phyloP scores from a whole-genome alignment of 768 basidiomycete genomes.

The Lanmaoa pseudosensibilis region DNA sequence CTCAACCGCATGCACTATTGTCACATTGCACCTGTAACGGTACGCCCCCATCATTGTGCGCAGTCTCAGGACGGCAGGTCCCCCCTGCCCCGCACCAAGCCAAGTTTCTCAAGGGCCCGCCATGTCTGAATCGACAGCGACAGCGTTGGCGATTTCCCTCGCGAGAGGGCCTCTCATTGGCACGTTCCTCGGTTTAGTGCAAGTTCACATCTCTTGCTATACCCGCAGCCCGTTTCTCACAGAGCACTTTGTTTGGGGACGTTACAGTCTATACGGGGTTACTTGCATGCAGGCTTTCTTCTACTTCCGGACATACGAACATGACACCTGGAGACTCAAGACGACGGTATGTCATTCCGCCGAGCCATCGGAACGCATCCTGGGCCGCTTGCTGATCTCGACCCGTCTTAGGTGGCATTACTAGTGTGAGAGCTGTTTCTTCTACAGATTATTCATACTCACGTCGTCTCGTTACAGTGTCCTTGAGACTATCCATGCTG shows the following conservation, averaged over 20 bases:
- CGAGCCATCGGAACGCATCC: not conserved
- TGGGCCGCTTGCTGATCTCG: not conserved
- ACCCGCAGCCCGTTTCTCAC: slow-evolving; percentile 1
- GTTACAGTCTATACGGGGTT: slow-evolving; percentile 27
- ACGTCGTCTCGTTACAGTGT: slow-evolving; percentile 7
- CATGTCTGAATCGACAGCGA: slow-evolving; percentile 14
- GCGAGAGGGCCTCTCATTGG: slow-evolving; percentile 30
- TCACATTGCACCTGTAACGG: too few species aligned
- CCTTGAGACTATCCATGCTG: slow-evolving; percentile 24
- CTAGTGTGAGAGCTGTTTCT: slow-evolving; percentile 15
- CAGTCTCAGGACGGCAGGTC: not conserved
- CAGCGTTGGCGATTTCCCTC: slow-evolving; percentile 10
- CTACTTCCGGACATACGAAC: slow-evolving; percentile 27
- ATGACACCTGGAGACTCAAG: slow-evolving; percentile 21
- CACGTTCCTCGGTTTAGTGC: slow-evolving; percentile 24
- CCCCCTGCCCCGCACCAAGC: not conserved
- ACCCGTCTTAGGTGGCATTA: slow-evolving; percentile 17
- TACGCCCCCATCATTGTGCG: not conserved
- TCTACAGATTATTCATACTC: not conserved
- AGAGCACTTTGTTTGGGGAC: not conserved
- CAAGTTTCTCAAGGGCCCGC: not conserved
- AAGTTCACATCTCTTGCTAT: not conserved
- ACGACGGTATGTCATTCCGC: slow-evolving; percentile 15
- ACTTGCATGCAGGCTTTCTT: slow-evolving; percentile 31
- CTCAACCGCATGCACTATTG: not conserved